These are phyloP conservation scores for Juglanconis sp. DNA, from an alignment of 2,329 filamentous ascomycete species.

Conservation along the genomic window DNA sequence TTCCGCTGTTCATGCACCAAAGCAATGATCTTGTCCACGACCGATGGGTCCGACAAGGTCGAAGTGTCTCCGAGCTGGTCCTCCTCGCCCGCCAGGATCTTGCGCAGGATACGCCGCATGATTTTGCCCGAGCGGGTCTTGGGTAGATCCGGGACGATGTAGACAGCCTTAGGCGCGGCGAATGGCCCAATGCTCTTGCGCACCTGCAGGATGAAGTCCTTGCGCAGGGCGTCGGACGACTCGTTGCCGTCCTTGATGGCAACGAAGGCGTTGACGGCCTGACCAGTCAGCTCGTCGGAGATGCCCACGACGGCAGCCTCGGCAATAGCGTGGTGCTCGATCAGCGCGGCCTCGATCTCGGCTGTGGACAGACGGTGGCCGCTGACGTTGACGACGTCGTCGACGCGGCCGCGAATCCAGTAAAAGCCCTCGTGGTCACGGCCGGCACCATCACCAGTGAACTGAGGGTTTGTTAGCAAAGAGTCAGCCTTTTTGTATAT, in stretches of 20 bases:
- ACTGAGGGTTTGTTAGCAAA: slow-evolving; percentile 46
- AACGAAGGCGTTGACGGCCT: slow-evolving; percentile 96
- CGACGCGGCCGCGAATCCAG: slow-evolving; percentile 98
- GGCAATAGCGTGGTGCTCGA: slow-evolving; percentile 85
- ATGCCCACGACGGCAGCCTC: slow-evolving; percentile 96
- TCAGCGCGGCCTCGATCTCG: slow-evolving; percentile 94
- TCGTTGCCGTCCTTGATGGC: slow-evolving; percentile 83
- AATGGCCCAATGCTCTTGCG: slow-evolving; percentile 97
- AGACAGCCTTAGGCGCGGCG: slow-evolving; percentile 91
- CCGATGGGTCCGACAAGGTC: slow-evolving; percentile 86
- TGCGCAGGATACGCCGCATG: slow-evolving; percentile 93
- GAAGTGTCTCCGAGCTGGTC: slow-evolving; percentile 92
- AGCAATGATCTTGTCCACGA: slow-evolving; percentile 86
- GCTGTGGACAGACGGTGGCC: slow-evolving; percentile 95
- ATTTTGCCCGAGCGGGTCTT: slow-evolving; percentile 99
- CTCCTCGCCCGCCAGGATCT: slow-evolving; percentile 96
- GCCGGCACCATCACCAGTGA: slow-evolving; percentile 89
- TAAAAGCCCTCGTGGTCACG: slow-evolving; percentile 98
- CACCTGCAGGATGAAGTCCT: slow-evolving; percentile 91
- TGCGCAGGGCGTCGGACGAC: slow-evolving; percentile 74
- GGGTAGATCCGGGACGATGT: slow-evolving; percentile 86
- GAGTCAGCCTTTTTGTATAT: too few relatives aligned
- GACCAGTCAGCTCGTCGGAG: slow-evolving; percentile 87
- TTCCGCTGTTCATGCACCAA: slow-evolving; percentile 65
- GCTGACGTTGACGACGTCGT: slow-evolving; percentile 97